Evolutionary conservation across 371 early-diverging fungal genomes (phyloP).

Genomic region (Mucor mucedo): DNA sequence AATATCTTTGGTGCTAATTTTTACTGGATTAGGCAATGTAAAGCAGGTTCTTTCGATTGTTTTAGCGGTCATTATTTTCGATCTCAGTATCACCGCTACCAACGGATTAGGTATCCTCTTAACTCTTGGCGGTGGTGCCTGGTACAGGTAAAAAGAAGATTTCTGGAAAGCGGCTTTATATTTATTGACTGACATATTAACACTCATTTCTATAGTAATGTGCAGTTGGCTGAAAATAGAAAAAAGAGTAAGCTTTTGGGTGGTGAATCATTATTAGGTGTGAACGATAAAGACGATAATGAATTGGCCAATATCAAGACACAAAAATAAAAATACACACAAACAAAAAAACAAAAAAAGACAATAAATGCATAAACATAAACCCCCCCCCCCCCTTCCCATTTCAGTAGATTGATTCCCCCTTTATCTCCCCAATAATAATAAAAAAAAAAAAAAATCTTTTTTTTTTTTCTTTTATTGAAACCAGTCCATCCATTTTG

Average conservation of each 20-base stretch:
- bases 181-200: background rate
- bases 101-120: constrained; percentile 79
- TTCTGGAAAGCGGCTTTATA: background rate
- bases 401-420: constrained; percentile 3
- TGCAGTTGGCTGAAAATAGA: constrained; percentile 27
- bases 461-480: no score
- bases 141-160: constrained; percentile 49
- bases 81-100: constrained; percentile 64
- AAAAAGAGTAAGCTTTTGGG: constrained; percentile 26
- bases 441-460: no score
- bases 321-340: constrained; percentile 19
- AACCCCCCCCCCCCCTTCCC: background rate
- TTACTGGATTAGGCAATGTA: constrained; percentile 66
- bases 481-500: no score
- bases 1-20: background rate
- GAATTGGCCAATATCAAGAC: constrained; percentile 28
- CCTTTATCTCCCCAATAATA: background rate
- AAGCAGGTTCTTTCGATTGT: constrained; percentile 86
- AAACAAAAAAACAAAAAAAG: background rate
- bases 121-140: constrained; percentile 80
- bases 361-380: background rate
- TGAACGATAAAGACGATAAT: constrained; percentile 26
- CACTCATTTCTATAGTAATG: constrained; percentile 16
- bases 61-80: constrained; percentile 78
- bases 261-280: constrained; percentile 31